Base-by-base conservation (phyloP, 2,329 filamentous ascomycete species). In the Fusarium proliferatum region DNA sequence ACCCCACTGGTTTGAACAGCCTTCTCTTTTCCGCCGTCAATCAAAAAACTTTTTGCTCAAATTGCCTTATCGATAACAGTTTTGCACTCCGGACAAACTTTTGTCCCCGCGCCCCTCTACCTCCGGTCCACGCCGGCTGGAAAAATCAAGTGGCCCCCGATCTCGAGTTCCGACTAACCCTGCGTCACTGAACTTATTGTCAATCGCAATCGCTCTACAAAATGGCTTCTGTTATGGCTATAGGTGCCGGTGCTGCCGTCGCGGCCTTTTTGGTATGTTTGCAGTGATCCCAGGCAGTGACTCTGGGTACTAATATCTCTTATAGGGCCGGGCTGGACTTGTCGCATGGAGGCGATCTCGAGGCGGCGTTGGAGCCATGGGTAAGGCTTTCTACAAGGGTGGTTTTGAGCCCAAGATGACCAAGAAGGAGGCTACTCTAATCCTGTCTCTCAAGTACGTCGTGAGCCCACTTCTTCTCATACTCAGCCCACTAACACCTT, bases 391-490 rank as follows among this genome's bases (percentile, higher is more conserved):
- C 81, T 98, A 98, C 88, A 99, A 98, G 85, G 96, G 96, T 76
- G 96, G 96, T n/a, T 99, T 99, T 81, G 96, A 99, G 86, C 88
- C 91, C 69, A 93, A 93, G 84, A 99, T 99, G 96, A 98, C 91
- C 82, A 90, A 93, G 82, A 91, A 93, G 82, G 96, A 99, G 85
- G 96, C 96, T 28, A 89, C 95, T 9, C 85, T 99, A 77, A 98
- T 99, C 69, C 86, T 99, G 55, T 93, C 96, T 74, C 91, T 98
- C 70, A 94, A 91, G 96, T 98, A 90, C 55, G 85, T 76, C 38
- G 33, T 19, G 26, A 8, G 1, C 4, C 45, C 42, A 42, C 12
- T 9, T 43, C 13, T 16, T 23, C 10, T 16, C 16, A 8, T 17
- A 33, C 11, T 10, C 30, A 38, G 16, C 21, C 11, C 13, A 34